Evolutionary conservation across 495 filamentous ascomycete genomes (phyloP).

Genomic region (Trichoderma reesei): DNA sequence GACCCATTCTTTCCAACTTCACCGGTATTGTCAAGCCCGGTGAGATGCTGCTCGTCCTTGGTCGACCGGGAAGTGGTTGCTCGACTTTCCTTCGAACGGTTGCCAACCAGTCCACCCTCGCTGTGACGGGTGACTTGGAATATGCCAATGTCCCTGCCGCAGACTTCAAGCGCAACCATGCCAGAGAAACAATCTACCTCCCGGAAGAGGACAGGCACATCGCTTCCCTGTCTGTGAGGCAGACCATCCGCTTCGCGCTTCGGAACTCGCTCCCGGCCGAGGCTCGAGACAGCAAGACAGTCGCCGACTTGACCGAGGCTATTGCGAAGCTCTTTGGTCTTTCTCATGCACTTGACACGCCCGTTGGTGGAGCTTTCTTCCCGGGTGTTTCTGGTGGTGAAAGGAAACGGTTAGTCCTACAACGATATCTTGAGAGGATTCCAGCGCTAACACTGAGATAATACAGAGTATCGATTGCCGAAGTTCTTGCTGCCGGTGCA

Average conservation of each 20-base stretch:
- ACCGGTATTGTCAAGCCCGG: constrained; percentile 24
- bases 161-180: too few relatives aligned
- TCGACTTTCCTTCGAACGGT: constrained; percentile 61
- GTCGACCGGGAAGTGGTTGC: constrained; percentile 62
- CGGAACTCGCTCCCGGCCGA: too few relatives aligned
- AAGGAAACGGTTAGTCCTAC: constrained; percentile 29
- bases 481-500: constrained; percentile 18
- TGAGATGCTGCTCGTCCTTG: constrained; percentile 57
- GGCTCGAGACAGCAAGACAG: too few relatives aligned
- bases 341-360: constrained; percentile 58
- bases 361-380: constrained; percentile 71
- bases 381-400: constrained; percentile 51
- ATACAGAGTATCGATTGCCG: constrained; percentile 29
- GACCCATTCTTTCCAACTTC: too few relatives aligned
- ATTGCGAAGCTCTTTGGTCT: constrained; percentile 56
- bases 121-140: too few relatives aligned
- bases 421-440: too few relatives aligned
- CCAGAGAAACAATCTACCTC: too few relatives aligned
- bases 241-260: constrained; percentile 41
- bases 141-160: too few relatives aligned
- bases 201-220: constrained; percentile 37
- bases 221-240: constrained; percentile 57
- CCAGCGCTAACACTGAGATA: too few relatives aligned
- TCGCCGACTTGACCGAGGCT: not conserved
- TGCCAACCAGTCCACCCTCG: constrained; percentile 31